Evolutionary conservation across 2,329 filamentous ascomycete genomes (phyloP), one percentile per base, ranked within the genome.

Genomic region (Fusarium sp.): DNA sequence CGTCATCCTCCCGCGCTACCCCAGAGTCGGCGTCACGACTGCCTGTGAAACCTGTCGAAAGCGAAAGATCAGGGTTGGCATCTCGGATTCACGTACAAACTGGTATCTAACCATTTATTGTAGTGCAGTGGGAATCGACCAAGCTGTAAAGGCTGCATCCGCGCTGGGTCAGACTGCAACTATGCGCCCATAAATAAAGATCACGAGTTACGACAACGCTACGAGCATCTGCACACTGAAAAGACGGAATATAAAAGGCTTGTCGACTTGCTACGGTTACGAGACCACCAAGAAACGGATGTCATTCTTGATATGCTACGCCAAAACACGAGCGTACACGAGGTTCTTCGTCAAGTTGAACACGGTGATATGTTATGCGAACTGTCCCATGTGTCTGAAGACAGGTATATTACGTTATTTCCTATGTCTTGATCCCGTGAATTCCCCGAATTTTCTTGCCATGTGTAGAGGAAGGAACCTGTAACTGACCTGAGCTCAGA

Each of bases 111-210:
- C 14, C 2, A 0, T 6, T 14, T 3, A 20, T 11, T 7, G 13
- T 7, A 72, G 69, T 72, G 69, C 13, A 72, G n/a, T 33, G 69
- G 69, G 1, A 20, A 12, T 24, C 48, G 58, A 18, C 63, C 69
- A 2, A 18, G 48, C 6, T 72, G 58, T 11, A 33, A 22, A 7
- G 14, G 22, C 10, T 72, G 69, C n/a, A 1, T 24, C 3, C 38
- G 31, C 1, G 18, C 17, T 2, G 31, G 31, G 5, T 20, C 13
- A 1, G 14, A 59, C 2, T 72, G 69, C 13, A 26, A 4, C 4
- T 72, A 72, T 28, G 8, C 31, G 2, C 12, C 33, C 5, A 14
- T 38, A 2, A 7, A 26, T 3, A 69, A 20, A 14, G 26, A 64
- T 5, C 35, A 49, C 4, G 39, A 69, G 0, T 36, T 72, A 9